Base-by-base conservation (phyloP, 140 eudicot genomes). In the Ambrosia hybrid region DNA sequence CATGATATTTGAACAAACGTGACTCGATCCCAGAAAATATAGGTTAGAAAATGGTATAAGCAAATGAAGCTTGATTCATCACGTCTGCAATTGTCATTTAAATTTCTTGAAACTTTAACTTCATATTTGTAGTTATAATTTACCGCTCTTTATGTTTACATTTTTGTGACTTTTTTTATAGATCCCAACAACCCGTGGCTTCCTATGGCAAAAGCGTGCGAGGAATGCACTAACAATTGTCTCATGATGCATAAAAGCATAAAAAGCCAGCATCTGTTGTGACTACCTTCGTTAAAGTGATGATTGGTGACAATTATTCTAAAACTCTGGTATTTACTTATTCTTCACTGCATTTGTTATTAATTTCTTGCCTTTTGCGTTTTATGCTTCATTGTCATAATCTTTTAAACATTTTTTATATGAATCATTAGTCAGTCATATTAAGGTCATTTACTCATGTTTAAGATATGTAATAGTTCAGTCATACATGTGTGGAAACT, bases 191-290 rank as follows among this genome's bases (percentile, higher is more conserved):
- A 41, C 9, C 46, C 46, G 46, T 41, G 46, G 8, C 46, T 6
- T 67, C 73, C 60, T 8, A 16, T 34, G 79, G 51, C 26, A 78
- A 60, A 71, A 36, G 86, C 76, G 53, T 85, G 90, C 45, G 87
- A 68, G 0, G 90, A 85, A 53, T 85, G 90, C 83, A 73, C 78
- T 11, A 46, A 13, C 51, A 72, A 51, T 48, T 85, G 90, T 65
- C 51, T 12, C 33, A 56, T 73, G 78, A 51, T 77, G 73, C 87
- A 84, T 78, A 46, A 62, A 45, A 14, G 76, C 7, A 48, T 14
- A 62, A 63, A 59, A 69, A 74, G 34, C 81, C 85, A 57, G 65
- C 84, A 26, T 41, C 78, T 15, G 13, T 48, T 57, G 71, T 72
- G 58, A 68, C 73, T 11, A 71, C 86, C 12, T 86, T 86, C 68